These are phyloP conservation scores for Parsonsia alboflavescens DNA, from an alignment of 257 asterid species.

Conservation along the genomic window DNA sequence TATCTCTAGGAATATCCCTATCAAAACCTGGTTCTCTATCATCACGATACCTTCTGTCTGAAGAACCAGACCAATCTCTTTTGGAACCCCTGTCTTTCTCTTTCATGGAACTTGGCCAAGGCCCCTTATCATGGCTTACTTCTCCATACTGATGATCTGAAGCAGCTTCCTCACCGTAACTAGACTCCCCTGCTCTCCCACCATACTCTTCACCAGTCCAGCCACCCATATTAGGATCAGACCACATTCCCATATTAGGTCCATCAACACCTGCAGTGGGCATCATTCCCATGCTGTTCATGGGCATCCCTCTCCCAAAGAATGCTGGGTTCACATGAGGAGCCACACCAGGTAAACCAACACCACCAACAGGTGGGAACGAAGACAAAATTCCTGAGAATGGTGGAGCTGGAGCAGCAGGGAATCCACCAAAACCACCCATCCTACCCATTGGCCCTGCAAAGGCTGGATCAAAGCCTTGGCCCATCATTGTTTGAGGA, in stretches of 20 bases:
- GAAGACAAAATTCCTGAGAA: slow-evolving; percentile 73
- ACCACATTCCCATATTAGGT: slow-evolving; percentile 85
- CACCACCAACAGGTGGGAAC: slow-evolving; percentile 65
- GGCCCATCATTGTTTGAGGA: slow-evolving; percentile 93
- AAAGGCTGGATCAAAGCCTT: slow-evolving; percentile 85
- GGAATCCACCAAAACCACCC: slow-evolving; percentile 78
- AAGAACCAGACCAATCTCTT: slow-evolving; percentile 81
- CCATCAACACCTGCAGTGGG: slow-evolving; percentile 70
- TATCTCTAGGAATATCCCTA: slow-evolving; percentile 51
- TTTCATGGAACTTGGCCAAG: slow-evolving; percentile 51
- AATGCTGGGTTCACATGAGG: slow-evolving; percentile 97
- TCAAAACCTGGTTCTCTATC: slow-evolving; percentile 70
- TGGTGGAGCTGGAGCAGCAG: slow-evolving; percentile 68
- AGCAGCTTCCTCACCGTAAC: slow-evolving; percentile 84
- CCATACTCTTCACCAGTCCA: slow-evolving; percentile 90
- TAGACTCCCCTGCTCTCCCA: slow-evolving; percentile 82
- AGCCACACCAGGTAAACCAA: slow-evolving; percentile 91
- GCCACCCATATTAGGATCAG: slow-evolving; percentile 71
- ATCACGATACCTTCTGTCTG: slow-evolving; percentile 70
- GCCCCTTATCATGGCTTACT: slow-evolving; percentile 67
- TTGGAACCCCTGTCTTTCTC: slow-evolving; percentile 81
- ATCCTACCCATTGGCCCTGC: slow-evolving; percentile 92
- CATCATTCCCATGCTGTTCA: slow-evolving; percentile 93
- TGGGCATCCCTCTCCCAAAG: slow-evolving; percentile 87
- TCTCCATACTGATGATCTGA: slow-evolving; percentile 88